These are phyloP conservation scores for Penicillium psychrofluorescens DNA, from an alignment of 495 filamentous ascomycete genomes.

Conservation along the genomic window DNA sequence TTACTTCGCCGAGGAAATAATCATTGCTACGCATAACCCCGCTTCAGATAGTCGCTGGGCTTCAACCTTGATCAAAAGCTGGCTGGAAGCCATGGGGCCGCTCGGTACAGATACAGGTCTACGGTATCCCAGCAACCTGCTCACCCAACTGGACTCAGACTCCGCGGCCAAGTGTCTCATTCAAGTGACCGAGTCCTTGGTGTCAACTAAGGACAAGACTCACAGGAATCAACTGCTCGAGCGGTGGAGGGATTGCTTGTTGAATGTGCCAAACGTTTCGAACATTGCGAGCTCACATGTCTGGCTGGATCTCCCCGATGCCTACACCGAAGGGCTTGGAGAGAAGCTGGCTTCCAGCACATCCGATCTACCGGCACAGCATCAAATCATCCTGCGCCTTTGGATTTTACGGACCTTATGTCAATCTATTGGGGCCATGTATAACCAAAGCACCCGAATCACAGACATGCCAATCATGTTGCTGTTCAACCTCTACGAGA, in stretches of 20 bases:
- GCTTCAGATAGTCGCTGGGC: constrained; percentile 14
- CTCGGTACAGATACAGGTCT: not conserved
- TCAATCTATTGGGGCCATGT: constrained; percentile 14
- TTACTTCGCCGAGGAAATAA: constrained; percentile 25
- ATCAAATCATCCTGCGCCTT: constrained; percentile 28
- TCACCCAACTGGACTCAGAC: constrained; percentile 18
- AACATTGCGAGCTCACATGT: constrained; percentile 14
- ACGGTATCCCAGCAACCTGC: constrained; percentile 8
- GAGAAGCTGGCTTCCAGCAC: not conserved
- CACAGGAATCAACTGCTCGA: constrained; percentile 14
- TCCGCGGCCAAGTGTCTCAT: constrained; percentile 21
- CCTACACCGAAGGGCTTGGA: not conserved
- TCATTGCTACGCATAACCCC: constrained; percentile 19
- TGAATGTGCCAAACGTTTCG: constrained; percentile 10
- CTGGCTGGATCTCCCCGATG: constrained; percentile 21
- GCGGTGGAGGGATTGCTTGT: constrained; percentile 27
- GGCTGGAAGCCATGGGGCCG: constrained; percentile 12
- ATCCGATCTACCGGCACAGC: constrained; percentile 7
- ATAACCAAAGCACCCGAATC: constrained; percentile 6
- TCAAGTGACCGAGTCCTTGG: constrained; percentile 25
- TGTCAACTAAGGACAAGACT: constrained; percentile 7
- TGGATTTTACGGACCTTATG: constrained; percentile 30
- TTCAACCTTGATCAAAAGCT: constrained; percentile 20
- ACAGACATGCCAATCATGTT: constrained; percentile 19
- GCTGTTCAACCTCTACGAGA: constrained; percentile 27